These are phyloP conservation scores for Crucibulum laeve DNA, from an alignment of 768 basidiomycete genomes.

Conservation along the genomic window DNA sequence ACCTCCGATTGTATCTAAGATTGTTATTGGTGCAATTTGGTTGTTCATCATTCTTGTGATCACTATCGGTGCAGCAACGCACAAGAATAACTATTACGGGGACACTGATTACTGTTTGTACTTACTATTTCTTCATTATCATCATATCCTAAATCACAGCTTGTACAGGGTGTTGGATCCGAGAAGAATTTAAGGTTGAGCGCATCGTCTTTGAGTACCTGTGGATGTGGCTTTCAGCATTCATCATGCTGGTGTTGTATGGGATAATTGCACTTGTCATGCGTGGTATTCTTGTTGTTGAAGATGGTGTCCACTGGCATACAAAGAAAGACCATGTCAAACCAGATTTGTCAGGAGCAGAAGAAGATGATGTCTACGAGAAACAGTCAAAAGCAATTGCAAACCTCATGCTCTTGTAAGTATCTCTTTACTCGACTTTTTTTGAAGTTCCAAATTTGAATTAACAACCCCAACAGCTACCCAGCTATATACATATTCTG, in stretches of 20 bases:
- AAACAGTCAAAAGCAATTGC: conserved; percentile 18
- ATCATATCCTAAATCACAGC: background rate
- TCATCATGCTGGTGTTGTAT: conserved; percentile 32
- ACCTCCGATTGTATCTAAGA: conserved; percentile 17
- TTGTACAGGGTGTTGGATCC: conserved; percentile 42
- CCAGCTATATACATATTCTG: conserved; percentile 33
- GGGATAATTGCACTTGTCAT: conserved; percentile 34
- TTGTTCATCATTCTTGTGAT: conserved; percentile 26
- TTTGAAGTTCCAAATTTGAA: too few species aligned
- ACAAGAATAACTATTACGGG: conserved; percentile 28
- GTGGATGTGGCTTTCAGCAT: conserved; percentile 41
- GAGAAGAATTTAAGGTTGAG: conserved; percentile 21
- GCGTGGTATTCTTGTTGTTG: conserved; percentile 21
- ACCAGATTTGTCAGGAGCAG: background rate
- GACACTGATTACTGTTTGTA: conserved; percentile 26
- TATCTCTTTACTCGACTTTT: background rate
- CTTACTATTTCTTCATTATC: background rate
- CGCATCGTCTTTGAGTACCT: conserved; percentile 36
- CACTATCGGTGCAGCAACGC: conserved; percentile 21
- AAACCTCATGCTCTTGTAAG: conserved; percentile 36
- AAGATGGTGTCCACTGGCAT: conserved; percentile 12
- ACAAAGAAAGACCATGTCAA: background rate
- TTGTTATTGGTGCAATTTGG: conserved; percentile 28
- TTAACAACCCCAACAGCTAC: conserved; percentile 23
- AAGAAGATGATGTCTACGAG: conserved; percentile 9